phyloP scores from a whole-genome alignment of 306 rosid genomes.

The Vachellia pachyceras region DNA sequence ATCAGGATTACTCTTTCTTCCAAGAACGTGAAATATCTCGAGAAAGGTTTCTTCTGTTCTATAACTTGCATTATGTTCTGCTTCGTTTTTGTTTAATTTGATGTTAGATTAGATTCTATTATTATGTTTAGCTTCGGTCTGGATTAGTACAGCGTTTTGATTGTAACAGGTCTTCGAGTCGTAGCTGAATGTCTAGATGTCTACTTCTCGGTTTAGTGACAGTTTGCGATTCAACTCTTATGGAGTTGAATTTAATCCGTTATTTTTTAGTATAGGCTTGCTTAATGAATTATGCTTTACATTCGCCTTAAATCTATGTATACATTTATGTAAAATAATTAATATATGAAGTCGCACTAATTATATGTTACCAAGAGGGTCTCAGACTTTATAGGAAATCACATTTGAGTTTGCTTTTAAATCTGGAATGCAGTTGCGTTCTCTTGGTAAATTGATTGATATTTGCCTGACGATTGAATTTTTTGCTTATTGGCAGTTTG shows the following conservation, averaged over 20 bases:
- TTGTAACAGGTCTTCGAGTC: too few species aligned
- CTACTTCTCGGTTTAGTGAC: too few species aligned
- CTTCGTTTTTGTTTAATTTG: not conserved
- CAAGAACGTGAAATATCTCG: conserved; percentile 81
- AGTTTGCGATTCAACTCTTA: too few species aligned
- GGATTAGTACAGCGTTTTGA: too few species aligned
- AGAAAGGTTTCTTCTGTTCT: conserved; percentile 56
- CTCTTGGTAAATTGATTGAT: not conserved
- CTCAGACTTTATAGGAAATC: too few species aligned
- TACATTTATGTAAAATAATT: too few species aligned
- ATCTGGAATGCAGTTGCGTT: not conserved
- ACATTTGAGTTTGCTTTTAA: not conserved
- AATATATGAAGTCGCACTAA: too few species aligned
- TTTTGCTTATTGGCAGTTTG: conserved; percentile 52
- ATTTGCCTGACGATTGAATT: not conserved
- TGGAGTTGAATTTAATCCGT: too few species aligned
- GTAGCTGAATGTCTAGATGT: too few species aligned
- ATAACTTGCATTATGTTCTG: not conserved
- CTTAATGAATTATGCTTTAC: not conserved
- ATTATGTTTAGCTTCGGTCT: too few species aligned
- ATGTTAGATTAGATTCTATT: not conserved
- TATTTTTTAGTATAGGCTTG: not conserved
- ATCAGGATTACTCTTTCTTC: conserved; percentile 94
- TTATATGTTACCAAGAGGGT: too few species aligned
- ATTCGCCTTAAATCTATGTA: not conserved